These are phyloP conservation scores for Diaporthe velutina DNA, from an alignment of 2,329 filamentous ascomycete genomes.

Conservation along the genomic window DNA sequence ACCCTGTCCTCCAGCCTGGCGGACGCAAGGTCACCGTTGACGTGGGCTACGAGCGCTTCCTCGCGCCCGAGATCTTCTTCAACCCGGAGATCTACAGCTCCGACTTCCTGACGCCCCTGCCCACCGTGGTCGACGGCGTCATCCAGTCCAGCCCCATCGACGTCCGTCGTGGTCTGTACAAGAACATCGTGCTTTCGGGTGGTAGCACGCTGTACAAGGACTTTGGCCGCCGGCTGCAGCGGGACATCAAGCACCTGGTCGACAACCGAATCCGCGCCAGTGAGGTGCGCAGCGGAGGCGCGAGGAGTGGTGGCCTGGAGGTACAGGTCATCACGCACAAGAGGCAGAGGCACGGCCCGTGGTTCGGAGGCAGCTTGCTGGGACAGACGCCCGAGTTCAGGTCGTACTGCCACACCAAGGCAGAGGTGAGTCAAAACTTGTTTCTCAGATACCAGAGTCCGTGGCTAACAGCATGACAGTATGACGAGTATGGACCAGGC, in stretches of 20 bases:
- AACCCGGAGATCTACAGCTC: conserved; percentile 99
- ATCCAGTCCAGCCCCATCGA: conserved; percentile 99
- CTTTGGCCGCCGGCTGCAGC: conserved; percentile 94
- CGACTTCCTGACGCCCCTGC: conserved; percentile 95
- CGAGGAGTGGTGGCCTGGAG: conserved; percentile 92
- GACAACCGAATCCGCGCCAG: conserved; percentile 93
- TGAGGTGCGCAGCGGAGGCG: conserved; percentile 90
- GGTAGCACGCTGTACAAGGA: conserved; percentile 99
- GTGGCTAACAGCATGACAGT: conserved; percentile 62
- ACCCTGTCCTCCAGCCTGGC: conserved; percentile 87
- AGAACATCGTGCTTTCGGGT: conserved; percentile 98
- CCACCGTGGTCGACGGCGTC: conserved; percentile 93
- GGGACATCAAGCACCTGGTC: conserved; percentile 96
- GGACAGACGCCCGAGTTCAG: conserved; percentile 98
- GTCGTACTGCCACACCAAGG: conserved; percentile 98
- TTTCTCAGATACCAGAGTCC: background rate
- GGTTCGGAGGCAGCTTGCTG: conserved; percentile 97
- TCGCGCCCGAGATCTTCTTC: conserved; percentile 99
- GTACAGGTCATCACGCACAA: conserved; percentile 98
- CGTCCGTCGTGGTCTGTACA: conserved; percentile 96
- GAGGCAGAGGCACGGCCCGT: conserved; percentile 95
- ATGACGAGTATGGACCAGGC: conserved; percentile 95
- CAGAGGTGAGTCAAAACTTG: conserved; percentile 63
- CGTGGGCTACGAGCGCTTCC: conserved; percentile 96
- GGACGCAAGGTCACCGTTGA: conserved; percentile 89